These are phyloP conservation scores for Cadophora sp. DNA, from an alignment of 2,329 filamentous ascomycete genomes.

Conservation along the genomic window DNA sequence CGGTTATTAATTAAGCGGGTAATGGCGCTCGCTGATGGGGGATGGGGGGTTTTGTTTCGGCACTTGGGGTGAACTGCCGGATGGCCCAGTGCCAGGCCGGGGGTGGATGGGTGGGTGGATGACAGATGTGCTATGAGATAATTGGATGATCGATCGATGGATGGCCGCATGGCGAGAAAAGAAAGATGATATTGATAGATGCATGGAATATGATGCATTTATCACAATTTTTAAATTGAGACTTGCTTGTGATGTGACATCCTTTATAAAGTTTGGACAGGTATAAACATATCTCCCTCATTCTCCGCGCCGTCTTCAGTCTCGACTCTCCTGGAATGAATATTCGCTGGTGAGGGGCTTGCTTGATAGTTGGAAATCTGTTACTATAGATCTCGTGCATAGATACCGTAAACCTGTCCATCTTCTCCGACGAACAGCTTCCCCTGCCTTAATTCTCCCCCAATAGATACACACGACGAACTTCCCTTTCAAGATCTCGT, in stretches of 20 bases:
- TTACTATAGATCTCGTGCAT: not conserved
- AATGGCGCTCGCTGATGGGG: slow-evolving; percentile 5
- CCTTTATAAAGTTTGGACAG: not conserved
- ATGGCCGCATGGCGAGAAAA: not conserved
- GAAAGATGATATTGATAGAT: slow-evolving; percentile 12
- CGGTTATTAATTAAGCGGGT: not conserved
- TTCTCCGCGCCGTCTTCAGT: not conserved
- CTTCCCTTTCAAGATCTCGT: too few relatives aligned
- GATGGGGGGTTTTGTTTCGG: not conserved
- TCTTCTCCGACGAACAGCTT: not conserved
- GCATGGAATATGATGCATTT: slow-evolving; percentile 16
- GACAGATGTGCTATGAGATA: slow-evolving; percentile 25
- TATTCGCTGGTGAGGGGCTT: too few relatives aligned
- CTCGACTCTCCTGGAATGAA: not conserved
- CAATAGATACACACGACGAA: too few relatives aligned
- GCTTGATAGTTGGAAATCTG: not conserved
- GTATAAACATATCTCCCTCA: too few relatives aligned
- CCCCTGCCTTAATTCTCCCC: not conserved
- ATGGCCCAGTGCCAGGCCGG: not conserved
- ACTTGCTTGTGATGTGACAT: not conserved
- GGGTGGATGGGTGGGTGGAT: not conserved
- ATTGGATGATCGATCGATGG: slow-evolving; percentile 15
- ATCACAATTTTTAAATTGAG: not conserved
- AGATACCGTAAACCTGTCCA: not conserved
- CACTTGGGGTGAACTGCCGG: slow-evolving; percentile 5